Percentiles rank a stretch among this genome's conserved stretches.
Conservation (phyloP, 2,329 filamentous ascomycete species). For the Curvularia sp. region DNA sequence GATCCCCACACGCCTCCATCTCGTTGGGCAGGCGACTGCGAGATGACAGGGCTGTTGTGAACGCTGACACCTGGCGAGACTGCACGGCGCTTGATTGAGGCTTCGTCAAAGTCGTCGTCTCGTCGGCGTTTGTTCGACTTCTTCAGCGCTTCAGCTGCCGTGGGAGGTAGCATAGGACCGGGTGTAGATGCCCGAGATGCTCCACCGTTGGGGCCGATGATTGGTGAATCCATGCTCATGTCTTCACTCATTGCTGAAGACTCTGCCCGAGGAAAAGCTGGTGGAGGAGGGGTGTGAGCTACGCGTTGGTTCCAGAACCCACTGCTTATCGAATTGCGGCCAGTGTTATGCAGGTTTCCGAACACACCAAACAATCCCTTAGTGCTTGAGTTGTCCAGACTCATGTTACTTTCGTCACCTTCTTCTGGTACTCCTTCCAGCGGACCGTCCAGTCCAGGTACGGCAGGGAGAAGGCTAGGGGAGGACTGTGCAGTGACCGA, state of each 20-base stretch:
- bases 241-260: constrained; percentile 69
- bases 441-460: constrained; percentile 62
- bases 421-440: constrained; percentile 76
- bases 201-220: constrained; percentile 36
- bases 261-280: constrained; percentile 63
- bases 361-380: constrained; percentile 69
- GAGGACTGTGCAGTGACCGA: constrained; percentile 70
- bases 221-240: constrained; percentile 73
- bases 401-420: constrained; percentile 63
- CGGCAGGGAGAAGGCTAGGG: constrained; percentile 67
- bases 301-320: constrained; percentile 80
- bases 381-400: constrained; percentile 49
- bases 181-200: constrained; percentile 48
- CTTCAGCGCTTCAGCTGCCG: constrained; percentile 52
- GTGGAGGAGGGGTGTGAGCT: constrained; percentile 64
- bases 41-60: constrained; percentile 84
- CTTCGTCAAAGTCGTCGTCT: constrained; percentile 89
- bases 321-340: constrained; percentile 74
- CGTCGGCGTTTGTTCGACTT: constrained; percentile 73
- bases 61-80: constrained; percentile 91
- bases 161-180: constrained; percentile 46
- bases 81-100: constrained; percentile 87
- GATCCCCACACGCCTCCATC: constrained; percentile 76
- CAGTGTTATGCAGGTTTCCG: constrained; percentile 73
- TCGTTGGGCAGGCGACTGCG: constrained; percentile 79